A percentile compares a stretch with the other conserved stretches of the same genome.
phyloP scores from a whole-genome alignment of 1,139 yeast species.

The Pichia sp. region DNA sequence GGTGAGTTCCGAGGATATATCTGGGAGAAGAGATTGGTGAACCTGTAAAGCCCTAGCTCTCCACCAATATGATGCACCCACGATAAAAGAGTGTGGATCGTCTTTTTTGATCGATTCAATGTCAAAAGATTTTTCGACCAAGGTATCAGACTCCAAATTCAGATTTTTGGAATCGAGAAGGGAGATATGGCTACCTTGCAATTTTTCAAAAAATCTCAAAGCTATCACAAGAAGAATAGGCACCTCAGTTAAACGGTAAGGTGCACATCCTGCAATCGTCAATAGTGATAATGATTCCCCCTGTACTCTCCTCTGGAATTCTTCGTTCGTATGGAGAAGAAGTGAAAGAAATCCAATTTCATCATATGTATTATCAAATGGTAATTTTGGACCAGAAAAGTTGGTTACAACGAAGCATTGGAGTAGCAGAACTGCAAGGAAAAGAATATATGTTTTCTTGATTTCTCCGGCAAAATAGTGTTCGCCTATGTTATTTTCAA shows the following conservation, averaged over 20 bases:
- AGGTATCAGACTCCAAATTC: constrained; percentile 25
- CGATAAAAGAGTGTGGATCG: constrained; percentile 30
- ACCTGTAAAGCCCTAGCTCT: constrained; percentile 61
- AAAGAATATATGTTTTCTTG: constrained; percentile 14
- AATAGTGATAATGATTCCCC: constrained; percentile 36
- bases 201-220: constrained; percentile 47
- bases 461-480: constrained; percentile 4
- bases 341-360: constrained; percentile 28
- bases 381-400: constrained; percentile 76
- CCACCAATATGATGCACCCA: constrained; percentile 67
- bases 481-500: constrained; percentile 7
- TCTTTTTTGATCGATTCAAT: constrained; percentile 19
- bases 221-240: constrained; percentile 47
- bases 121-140: constrained; percentile 23
- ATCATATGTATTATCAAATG: constrained; percentile 27
- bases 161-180: constrained; percentile 27
- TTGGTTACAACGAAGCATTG: constrained; percentile 73
- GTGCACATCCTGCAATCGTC: constrained; percentile 56
- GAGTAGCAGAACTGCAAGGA: constrained; percentile 53
- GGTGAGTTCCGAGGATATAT: constrained; percentile 48
- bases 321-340: constrained; percentile 8
- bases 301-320: constrained; percentile 20
- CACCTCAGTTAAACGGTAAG: constrained; percentile 55
- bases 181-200: constrained; percentile 37
- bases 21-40: constrained; percentile 58